A percentile compares a stretch with the other conserved stretches of the same genome.
These are phyloP conservation scores for Pythium phragmitis DNA, from an alignment of 352 stramenopile species.

Conservation along the genomic window DNA sequence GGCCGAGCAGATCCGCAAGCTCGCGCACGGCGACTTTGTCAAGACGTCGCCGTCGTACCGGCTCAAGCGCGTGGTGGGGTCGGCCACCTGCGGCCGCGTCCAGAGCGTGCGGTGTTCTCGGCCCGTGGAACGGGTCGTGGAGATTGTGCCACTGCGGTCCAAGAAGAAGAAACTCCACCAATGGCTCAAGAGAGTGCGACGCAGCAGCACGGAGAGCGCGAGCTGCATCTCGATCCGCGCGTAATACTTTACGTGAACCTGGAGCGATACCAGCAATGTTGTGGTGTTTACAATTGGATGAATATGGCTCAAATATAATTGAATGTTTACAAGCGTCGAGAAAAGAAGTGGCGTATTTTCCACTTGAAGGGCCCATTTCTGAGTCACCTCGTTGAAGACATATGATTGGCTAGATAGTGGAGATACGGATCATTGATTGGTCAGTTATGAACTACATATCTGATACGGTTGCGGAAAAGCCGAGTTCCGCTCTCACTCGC, in stretches of 20 bases:
- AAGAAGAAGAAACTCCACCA: constrained; percentile 23
- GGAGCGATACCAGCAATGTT: not conserved
- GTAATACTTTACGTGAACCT: not conserved
- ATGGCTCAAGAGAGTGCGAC: constrained; percentile 22
- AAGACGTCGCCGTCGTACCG: constrained; percentile 19
- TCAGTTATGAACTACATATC: not conserved
- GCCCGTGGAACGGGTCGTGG: constrained; percentile 19
- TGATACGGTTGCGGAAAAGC: not conserved
- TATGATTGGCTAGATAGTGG: not conserved
- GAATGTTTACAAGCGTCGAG: no score
- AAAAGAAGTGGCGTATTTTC: not conserved
- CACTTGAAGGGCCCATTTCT: not conserved
- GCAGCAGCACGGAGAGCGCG: constrained; percentile 18
- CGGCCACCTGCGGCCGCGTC: constrained; percentile 9
- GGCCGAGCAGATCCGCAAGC: constrained; percentile 20
- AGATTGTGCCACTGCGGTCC: constrained; percentile 18
- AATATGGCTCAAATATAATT: not conserved
- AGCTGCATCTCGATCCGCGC: constrained; percentile 25
- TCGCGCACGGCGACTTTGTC: constrained; percentile 19
- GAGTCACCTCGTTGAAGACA: not conserved
- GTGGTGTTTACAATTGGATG: not conserved
- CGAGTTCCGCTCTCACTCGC: not conserved
- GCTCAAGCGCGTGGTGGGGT: constrained; percentile 17
- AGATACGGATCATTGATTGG: not conserved
- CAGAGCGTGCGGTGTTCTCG: constrained; percentile 23